Base-by-base conservation (phyloP, 2,329 filamentous ascomycete species). In the Aspergillus calidoustus region DNA sequence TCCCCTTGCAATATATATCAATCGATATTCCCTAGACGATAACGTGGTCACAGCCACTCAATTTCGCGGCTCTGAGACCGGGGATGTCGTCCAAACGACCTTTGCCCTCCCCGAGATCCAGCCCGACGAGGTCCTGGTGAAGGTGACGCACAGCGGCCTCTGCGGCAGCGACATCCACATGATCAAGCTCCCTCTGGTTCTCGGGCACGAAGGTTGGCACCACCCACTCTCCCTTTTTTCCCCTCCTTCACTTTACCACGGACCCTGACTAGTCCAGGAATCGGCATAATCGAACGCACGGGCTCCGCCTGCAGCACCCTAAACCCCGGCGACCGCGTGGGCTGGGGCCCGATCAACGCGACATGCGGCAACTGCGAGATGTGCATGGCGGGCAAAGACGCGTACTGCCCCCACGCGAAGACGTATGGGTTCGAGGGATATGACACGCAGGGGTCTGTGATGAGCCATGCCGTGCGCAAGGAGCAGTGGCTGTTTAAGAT, bases 81-180 rank as follows among this genome's bases (percentile, higher is more conserved):
- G 54, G 25, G 9, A 49, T 5, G 11, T 41, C 13, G 28, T 57
- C 19, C 17, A 57, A 31, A 49, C 44, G 1, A 13, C 30, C 17
- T 28, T 31, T 11, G 22, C 8, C 7, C 44, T 41, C 7, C 54
- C 54, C 43, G 46, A 49, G 4, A 7, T 49, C 31, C 4, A 49
- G 13, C 8, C 44, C n/a, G 46, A 57, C 11, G 54, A 57, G 19
- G 44, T 57, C 17, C 54, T 57, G 2, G 31, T 57, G 11, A 34
- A 41, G 13, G 46, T 57, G 8, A 57, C 54, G 13, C 38, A 57
- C 19, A 49, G 44, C 17, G 54, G 54, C 4, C 54, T 57, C 44
- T 57, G 54, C 11, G 54, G 54, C 17, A 57, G 44, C 2, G 54
- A 57, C 30, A 34, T 49, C 5, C 54, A 57, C 44, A 31, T 49